Evolutionary conservation across 176 grass and related monocot genomes (phyloP), one percentile per base, ranked within the genome.

Genomic region (Paspalum notatum): DNA sequence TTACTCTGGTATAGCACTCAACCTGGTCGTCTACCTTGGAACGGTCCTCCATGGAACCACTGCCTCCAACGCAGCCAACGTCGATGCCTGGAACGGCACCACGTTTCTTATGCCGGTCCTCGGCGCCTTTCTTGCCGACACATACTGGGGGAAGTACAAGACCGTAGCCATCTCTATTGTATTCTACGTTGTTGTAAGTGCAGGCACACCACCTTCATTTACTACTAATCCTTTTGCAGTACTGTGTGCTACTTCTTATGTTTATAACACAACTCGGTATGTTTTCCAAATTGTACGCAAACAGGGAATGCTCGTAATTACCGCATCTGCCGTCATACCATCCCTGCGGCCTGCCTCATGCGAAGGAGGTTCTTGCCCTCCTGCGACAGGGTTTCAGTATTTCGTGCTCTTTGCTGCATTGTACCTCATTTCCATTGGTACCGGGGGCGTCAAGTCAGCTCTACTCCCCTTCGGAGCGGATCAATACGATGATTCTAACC

Each of bases 141-240:
- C 92, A 17, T 98, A 93, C 71, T 94, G 79, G 92, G 95, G 95
- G 38, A 95, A 95, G 78, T 93, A 98, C 81, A 98, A 87, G 75
- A 98, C 95, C 12, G 75, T 89, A 0, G 12, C 70, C 10, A 89
- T 93, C 78, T 93, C 92, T 39, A 76, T 84, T 66, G 68, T 91
- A 51, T 76, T 98, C n/a, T 98, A 98, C 79, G 68, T 98, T 57
- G 55, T 80, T 59, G 95, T 98, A 89, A 82, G 87, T 77, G 52
- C 67, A 62, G 16, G 5, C 25, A 3, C 25, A 14, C 55, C 11
- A 37, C 37, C 38, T 75, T 68, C 21, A 16, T 56, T 62, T 74
- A 55, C 20, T 9, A 44, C 37, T 12, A n/a, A 16, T 76, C 55
- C 26, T 13, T 13, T 66, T 45, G 40, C 9, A 18, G 7, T 78